phyloP scores from a whole-genome alignment of 2,329 filamentous ascomycete genomes.

The Cercospora brassicicola region DNA sequence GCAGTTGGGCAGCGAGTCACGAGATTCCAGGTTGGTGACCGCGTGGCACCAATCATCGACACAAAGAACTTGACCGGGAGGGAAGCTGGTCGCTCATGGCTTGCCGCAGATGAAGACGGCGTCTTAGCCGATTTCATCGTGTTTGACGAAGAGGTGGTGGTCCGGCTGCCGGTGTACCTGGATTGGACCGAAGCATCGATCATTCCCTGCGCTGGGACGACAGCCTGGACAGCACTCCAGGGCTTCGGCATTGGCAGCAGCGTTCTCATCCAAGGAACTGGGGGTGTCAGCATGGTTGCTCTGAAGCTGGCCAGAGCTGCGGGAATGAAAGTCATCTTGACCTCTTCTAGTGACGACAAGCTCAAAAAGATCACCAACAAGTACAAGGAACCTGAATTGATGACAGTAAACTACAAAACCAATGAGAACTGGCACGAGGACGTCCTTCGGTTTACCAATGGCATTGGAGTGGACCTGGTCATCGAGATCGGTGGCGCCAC shows the following conservation, averaged over 20 bases:
- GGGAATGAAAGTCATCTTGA: not conserved
- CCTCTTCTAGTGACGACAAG: not conserved
- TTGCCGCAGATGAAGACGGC: constrained; percentile 58
- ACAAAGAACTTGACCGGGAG: constrained; percentile 45
- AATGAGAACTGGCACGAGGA: not conserved
- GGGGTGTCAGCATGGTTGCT: not conserved
- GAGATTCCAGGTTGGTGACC: constrained; percentile 25
- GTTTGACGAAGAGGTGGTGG: constrained; percentile 52
- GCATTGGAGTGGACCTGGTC: not conserved
- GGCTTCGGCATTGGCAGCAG: not conserved
- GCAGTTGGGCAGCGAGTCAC: constrained; percentile 25
- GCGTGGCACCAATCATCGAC: constrained; percentile 41
- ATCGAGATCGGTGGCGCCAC: not conserved
- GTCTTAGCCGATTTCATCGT: constrained; percentile 60
- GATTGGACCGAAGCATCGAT: constrained; percentile 55
- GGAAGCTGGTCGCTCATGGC: constrained; percentile 46
- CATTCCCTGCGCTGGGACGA: not conserved
- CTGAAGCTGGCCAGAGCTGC: not conserved
- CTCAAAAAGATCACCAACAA: not conserved
- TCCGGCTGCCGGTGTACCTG: constrained; percentile 57
- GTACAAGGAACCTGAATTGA: not conserved
- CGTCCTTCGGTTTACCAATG: not conserved
- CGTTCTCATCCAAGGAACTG: not conserved
- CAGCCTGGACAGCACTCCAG: not conserved
- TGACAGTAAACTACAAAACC: not conserved